Evolutionary conservation across 768 basidiomycete species (phyloP), one percentile per base, ranked within the genome.

Genomic region (Solioccasus polychromus): DNA sequence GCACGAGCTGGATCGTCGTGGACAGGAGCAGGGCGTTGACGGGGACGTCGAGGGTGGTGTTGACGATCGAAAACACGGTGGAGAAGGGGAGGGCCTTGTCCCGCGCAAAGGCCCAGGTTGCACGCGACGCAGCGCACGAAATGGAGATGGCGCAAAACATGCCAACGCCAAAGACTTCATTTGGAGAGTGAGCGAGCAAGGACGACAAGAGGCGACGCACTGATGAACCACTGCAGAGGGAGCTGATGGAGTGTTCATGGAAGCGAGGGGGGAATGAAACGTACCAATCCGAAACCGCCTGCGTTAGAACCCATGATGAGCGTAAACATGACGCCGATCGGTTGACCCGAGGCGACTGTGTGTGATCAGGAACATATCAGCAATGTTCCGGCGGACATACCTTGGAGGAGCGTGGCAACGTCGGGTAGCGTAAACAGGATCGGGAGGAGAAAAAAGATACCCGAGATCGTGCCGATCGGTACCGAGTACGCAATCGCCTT

Each of bases 61-160:
- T 68, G 55, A 85, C 69, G 39, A 64, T 66, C 5, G 74, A 64
- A 67, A 83, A 83, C 44, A 69, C 54, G 11, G 47, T 39, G 26
- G 77, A 71, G 35, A 77, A 72, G 2, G 83, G 84, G 31, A 85
- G 77, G 1, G 79, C 84, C 48, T 73, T 74, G 64, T 85, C 84
- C 3, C 84, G 73, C 0, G 82, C 78, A 60, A 86, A 85, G 36
- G 79, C 79, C 84, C 83, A 85, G 3, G 83, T 84, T 22, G 79
- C 77, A 14, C 83, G 77, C 11, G 82, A 84, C 30, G 83, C 79
- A 9, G 82, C 82, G 43, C 80, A 82, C 30, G 77, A 76, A 50
- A 80, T 79, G 14, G 83, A 83, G 46, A 85, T 78, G 29, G 79
- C 74, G 42, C 83, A 83, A 64, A 85, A 83, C 50, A 81, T 63